Percentiles rank a stretch among this genome's conserved stretches.
Evolutionary conservation across 139 green algal genomes (phyloP).

Genomic region (Eudorina sp.): DNA sequence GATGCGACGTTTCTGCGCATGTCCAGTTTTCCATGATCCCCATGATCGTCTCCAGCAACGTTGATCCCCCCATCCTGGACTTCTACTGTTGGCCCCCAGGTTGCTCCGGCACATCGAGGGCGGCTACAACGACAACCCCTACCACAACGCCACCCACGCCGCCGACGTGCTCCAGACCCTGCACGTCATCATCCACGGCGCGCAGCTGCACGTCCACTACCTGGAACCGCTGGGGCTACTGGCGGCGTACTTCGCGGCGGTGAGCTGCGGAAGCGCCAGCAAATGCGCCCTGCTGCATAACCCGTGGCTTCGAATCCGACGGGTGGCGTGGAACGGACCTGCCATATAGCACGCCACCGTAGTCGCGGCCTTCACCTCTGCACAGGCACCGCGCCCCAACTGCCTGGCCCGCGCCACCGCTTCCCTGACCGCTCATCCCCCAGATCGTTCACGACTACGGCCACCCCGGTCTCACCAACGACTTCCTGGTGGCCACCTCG

Average conservation of each 20-base stretch:
- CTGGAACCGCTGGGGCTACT: slow-evolving; percentile 35
- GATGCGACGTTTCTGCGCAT: no score
- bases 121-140: slow-evolving; percentile 58
- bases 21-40: no score
- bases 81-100: not conserved
- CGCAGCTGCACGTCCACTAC: slow-evolving; percentile 38
- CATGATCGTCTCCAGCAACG: no score
- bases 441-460: slow-evolving; percentile 55
- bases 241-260: slow-evolving; percentile 49
- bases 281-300: no score
- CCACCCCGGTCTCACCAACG: slow-evolving; percentile 67
- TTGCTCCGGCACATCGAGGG: slow-evolving; percentile 49
- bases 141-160: slow-evolving; percentile 69
- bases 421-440: not conserved
- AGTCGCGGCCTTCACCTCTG: no score
- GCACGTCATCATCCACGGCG: slow-evolving; percentile 55
- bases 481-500: slow-evolving; percentile 61
- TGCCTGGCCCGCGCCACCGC: no score
- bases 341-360: no score
- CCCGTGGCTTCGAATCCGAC: no score
- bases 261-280: not conserved
- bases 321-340: no score
- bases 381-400: no score
- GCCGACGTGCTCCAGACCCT: slow-evolving; percentile 67
- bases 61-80: no score